These are phyloP conservation scores for Balansia obtecta DNA, from an alignment of 2,329 filamentous ascomycete species.

Conservation along the genomic window DNA sequence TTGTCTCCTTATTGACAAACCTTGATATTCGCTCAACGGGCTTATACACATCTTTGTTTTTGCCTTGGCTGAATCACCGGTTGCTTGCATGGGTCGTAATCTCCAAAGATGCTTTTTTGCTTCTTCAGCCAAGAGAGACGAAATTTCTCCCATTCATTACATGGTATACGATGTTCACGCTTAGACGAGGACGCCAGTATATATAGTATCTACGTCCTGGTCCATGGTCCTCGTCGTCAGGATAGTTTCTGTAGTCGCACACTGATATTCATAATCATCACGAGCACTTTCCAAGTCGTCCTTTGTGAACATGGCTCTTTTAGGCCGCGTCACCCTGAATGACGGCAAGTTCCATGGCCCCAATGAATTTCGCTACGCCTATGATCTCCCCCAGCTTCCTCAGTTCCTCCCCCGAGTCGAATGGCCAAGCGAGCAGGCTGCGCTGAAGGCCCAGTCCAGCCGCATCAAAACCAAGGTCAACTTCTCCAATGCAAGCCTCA, in stretches of 20 bases:
- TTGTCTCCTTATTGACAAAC: no score
- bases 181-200: background rate
- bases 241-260: no score
- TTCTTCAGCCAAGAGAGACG: background rate
- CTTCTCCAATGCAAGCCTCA: background rate
- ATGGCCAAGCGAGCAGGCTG: slow-evolving; percentile 4
- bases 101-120: background rate
- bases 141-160: no score
- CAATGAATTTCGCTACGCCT: background rate
- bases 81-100: no score
- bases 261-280: background rate
- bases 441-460: background rate
- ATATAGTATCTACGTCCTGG: background rate
- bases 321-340: slow-evolving; percentile 5
- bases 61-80: no score
- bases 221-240: background rate
- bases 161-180: no score
- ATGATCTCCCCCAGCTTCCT: slow-evolving; percentile 9
- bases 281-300: background rate
- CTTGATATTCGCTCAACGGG: no score
- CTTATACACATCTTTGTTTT: no score
- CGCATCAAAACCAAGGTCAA: slow-evolving; percentile 1
- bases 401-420: slow-evolving; percentile 10
- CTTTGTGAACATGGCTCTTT: background rate
- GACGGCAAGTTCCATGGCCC: background rate